These are phyloP conservation scores for Nigrospora sphaerica DNA, from an alignment of 2,329 filamentous ascomycete species.

Conservation along the genomic window DNA sequence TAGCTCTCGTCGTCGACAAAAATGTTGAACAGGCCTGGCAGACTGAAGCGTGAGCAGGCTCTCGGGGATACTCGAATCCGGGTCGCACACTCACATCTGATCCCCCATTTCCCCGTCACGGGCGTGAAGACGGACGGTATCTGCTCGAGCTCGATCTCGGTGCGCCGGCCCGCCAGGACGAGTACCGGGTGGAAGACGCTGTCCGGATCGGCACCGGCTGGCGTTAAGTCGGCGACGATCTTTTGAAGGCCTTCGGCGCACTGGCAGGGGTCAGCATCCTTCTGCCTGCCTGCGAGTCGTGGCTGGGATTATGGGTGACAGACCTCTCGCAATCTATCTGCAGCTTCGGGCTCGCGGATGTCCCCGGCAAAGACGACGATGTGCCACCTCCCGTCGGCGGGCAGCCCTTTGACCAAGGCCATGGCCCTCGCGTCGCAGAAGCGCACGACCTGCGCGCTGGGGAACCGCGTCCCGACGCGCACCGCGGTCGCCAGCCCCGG, in stretches of 20 bases:
- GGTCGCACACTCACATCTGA: slow-evolving; percentile 35
- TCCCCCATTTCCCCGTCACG: slow-evolving; percentile 44
- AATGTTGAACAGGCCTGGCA: slow-evolving; percentile 48
- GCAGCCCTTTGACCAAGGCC: slow-evolving; percentile 43
- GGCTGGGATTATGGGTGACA: slow-evolving; percentile 2
- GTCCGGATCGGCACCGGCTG: slow-evolving; percentile 35
- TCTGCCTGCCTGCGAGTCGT: too few species aligned
- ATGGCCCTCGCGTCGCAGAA: slow-evolving; percentile 52
- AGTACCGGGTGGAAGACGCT: slow-evolving; percentile 51
- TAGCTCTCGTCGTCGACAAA: slow-evolving; percentile 50
- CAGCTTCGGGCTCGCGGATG: slow-evolving; percentile 25
- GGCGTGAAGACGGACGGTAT: slow-evolving; percentile 52
- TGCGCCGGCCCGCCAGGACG: slow-evolving; percentile 40
- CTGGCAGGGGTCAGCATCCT: slow-evolving; percentile 7
- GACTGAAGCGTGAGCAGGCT: not conserved
- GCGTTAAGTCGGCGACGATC: slow-evolving; percentile 32
- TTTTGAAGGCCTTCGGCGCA: slow-evolving; percentile 11
- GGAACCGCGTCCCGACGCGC: slow-evolving; percentile 47
- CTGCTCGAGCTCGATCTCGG: slow-evolving; percentile 39
- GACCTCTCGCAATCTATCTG: slow-evolving; percentile 17
- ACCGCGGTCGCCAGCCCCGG: slow-evolving; percentile 31
- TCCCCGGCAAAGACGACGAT: slow-evolving; percentile 49
- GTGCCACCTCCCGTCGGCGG: slow-evolving; percentile 35
- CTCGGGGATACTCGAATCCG: not conserved
- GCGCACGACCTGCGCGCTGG: slow-evolving; percentile 50